A percentile compares a stretch with the other conserved stretches of the same genome.
Conservation (phyloP, 1,139 yeast species). For the Arxiozyma telluris region DNA sequence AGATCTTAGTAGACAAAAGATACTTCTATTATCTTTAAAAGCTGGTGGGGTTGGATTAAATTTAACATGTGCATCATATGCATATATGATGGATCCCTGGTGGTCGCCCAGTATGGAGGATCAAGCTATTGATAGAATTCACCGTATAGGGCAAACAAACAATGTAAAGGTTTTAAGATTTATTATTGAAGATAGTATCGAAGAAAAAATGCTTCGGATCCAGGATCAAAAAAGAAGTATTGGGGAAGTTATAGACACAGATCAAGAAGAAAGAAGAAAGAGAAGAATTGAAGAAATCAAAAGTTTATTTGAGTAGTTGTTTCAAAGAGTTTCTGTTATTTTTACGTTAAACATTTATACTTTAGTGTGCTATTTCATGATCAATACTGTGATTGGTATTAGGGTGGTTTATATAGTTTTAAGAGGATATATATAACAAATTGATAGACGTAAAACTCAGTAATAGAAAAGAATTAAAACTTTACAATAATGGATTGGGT, state of each 20-base stretch:
- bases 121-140: constrained; percentile 91
- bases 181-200: constrained; percentile 78
- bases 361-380: neutral
- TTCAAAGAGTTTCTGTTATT: neutral
- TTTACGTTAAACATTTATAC: neutral
- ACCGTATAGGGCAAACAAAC: constrained; percentile 76
- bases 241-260: constrained; percentile 78
- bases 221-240: constrained; percentile 80
- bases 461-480: neutral
- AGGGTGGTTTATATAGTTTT: neutral
- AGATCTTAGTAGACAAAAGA: constrained; percentile 36
- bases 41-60: constrained; percentile 97
- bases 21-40: constrained; percentile 67
- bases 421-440: neutral
- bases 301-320: constrained; percentile 48
- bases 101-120: constrained; percentile 94
- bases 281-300: constrained; percentile 76
- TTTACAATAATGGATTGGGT: neutral
- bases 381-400: too few species aligned
- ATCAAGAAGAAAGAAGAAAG: constrained; percentile 65
- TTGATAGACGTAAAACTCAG: neutral
- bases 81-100: constrained; percentile 96
- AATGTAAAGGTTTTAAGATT: constrained; percentile 72
- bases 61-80: constrained; percentile 75
- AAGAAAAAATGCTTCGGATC: constrained; percentile 77